Evolutionary conservation across 2,329 filamentous ascomycete species (phyloP).

Genomic region (Aureobasidium uvarum): DNA sequence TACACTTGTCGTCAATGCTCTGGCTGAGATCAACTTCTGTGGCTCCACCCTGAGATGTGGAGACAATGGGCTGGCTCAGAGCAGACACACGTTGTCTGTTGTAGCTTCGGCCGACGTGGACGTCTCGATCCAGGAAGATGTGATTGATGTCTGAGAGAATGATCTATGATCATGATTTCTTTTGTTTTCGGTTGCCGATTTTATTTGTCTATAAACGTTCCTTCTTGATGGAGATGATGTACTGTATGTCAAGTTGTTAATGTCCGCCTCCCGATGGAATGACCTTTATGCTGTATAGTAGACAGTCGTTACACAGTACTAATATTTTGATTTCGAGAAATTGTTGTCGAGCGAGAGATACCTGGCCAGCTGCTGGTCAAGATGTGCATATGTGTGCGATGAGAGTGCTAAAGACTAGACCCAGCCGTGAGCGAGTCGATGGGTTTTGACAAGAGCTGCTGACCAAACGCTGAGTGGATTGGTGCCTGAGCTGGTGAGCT

Average conservation of each 20-base stretch:
- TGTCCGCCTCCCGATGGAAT: conserved; percentile 15
- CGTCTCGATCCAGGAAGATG: neutral
- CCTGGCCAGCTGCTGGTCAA: too few relatives aligned
- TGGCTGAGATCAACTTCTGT: neutral
- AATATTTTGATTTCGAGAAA: neutral
- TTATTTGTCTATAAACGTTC: neutral
- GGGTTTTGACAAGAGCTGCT: too few relatives aligned
- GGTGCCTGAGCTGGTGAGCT: too few relatives aligned
- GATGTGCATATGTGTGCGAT: too few relatives aligned
- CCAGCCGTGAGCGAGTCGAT: too few relatives aligned
- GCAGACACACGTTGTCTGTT: neutral
- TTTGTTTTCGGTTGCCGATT: neutral
- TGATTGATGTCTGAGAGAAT: neutral
- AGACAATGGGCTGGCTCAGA: neutral
- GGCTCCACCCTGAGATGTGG: neutral
- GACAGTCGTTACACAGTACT: neutral
- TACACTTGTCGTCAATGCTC: neutral
- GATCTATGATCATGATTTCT: neutral
- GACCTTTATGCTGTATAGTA: conserved; percentile 2
- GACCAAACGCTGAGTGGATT: too few relatives aligned
- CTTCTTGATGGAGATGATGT: conserved; percentile 5
- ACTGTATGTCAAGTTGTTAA: neutral
- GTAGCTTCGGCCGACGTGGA: neutral
- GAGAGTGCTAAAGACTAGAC: too few relatives aligned
- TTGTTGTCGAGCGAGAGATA: too few relatives aligned